Base-by-base conservation (phyloP, 2,329 filamentous ascomycete genomes). In the Thermochaetoides dissita region DNA sequence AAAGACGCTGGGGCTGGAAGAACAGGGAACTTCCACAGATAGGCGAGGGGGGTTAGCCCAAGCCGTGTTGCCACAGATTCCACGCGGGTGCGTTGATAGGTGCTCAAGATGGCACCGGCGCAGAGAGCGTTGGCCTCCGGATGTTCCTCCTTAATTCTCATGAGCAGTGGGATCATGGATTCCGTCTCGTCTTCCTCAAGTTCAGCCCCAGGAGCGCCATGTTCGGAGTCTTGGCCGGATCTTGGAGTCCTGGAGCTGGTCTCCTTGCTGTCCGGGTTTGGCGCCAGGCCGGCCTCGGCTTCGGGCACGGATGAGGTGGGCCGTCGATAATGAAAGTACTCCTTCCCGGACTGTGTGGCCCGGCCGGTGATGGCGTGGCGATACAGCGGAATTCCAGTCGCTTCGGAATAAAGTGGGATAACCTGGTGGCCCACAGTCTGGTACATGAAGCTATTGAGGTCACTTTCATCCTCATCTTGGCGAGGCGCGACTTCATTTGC, bases 401-500 rank as follows among this genome's bases (percentile, higher is more conserved):
- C 87, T 38, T 74, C 62, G 46, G 80, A 79, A 58, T 95, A 96
- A 10, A 94, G 71, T 2, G 88, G 86, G 44, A 96, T 81, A 11
- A 95, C 68, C 44, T 77, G 72, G 62, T 96, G 86, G 9, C 91
- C 91, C 46, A 95, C 84, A 3, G 91, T 98, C 67, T 98, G 91
- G 68, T 96, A 98, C 91, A 98, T 98, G 77, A 91, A 96, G 65
- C 88, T 95, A 62, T 98, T 86, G 53, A 94, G 71, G 59, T 96
- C 84, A 43, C 71, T 64, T 48, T 69, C 66, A 32, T 71, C 66
- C 6, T 60, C 58, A 29, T 57, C 60, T 6, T 50, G 47, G 30
- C 43, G 46, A 12, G 37, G 47, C 28, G 58, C 65, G 38, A 55
- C 59, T 37, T 67, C 51, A 37, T 52, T 44, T 41, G 42, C 46